Evolutionary conservation across 495 filamentous ascomycete genomes (phyloP), one percentile per base, ranked within the genome.

Genomic region (Xylaria venustula): DNA sequence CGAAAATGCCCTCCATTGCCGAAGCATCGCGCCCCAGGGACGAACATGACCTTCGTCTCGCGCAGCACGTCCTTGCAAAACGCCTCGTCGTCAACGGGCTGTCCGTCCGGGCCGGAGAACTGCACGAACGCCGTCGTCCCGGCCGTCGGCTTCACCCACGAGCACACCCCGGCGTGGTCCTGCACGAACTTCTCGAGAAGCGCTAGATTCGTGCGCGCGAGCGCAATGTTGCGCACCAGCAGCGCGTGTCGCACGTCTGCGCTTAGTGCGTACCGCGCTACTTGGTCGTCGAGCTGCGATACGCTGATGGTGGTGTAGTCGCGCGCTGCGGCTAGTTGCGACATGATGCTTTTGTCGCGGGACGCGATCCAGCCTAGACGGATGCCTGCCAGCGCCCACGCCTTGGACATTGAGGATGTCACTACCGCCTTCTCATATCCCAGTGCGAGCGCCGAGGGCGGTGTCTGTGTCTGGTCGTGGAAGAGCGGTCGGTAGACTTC

Each of bases 401-500:
- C 88, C 73, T 97, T 96, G 15, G 90, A 93, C 73, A 93, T 82
- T 2, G 90, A 94, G 25, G 92, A 88, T 0, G 91, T 95, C 25
- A 82, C 83, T 22, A 96, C 81, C 4, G 83, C 81, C 30, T 88
- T 85, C 9, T 82, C 71, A 71, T 94, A 95, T 3, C 85, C 85
- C 9, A 95, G 72, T 0, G 88, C 86, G 2, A 91, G 73, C n/a
- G 88, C 73, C 0, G 89, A 91, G 0, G 85, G 85, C 4, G 90
- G 90, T 58, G 86, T 86, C 7, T 83, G 77, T 0, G 74, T 22
- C 56, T 84, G 65, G 49, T 74, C 71, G 76, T 96, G 92, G 80
- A 93, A 96, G n/a, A 96, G 77, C 0, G 92, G 92, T 5, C 90
- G 84, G 70, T 95, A 96, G 7, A 95, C 92, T 73, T 97, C 92